phyloP scores from a whole-genome alignment of 2,329 filamentous ascomycete species.

The Fusarium scirpi region DNA sequence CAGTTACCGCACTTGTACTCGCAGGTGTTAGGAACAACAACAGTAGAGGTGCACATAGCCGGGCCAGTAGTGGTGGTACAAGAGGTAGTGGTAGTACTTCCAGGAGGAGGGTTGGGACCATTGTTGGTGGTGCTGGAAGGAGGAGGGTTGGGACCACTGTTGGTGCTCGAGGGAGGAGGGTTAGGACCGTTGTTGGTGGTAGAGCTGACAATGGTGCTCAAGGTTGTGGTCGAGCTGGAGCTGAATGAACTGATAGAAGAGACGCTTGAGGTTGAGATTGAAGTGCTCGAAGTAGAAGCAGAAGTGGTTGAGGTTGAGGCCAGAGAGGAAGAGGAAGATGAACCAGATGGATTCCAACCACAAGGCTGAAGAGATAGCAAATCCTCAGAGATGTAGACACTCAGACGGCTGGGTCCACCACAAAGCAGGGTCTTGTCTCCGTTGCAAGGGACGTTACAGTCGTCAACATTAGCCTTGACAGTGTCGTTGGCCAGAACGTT shows the following conservation, averaged over 20 bases:
- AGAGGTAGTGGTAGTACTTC: slow-evolving; percentile 27
- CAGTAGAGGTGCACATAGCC: slow-evolving; percentile 62
- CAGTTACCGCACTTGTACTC: slow-evolving; percentile 68
- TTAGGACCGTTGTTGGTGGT: slow-evolving; percentile 6
- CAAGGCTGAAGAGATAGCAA: slow-evolving; percentile 65
- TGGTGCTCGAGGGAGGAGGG: neutral
- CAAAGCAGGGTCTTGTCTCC: slow-evolving; percentile 59
- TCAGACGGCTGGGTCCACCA: slow-evolving; percentile 58
- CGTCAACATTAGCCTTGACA: slow-evolving; percentile 48
- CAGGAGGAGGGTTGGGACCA: slow-evolving; percentile 13
- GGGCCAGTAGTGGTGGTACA: slow-evolving; percentile 53
- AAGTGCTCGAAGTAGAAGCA: neutral
- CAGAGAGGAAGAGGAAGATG: slow-evolving; percentile 5
- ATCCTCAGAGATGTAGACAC: slow-evolving; percentile 61
- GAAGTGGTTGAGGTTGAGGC: slow-evolving; percentile 27
- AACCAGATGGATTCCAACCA: slow-evolving; percentile 49
- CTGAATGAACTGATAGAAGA: slow-evolving; percentile 26
- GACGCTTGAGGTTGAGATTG: slow-evolving; percentile 40
- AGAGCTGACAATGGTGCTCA: neutral
- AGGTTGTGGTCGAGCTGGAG: slow-evolving; percentile 16
- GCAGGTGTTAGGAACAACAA: slow-evolving; percentile 60
- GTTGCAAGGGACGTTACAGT: slow-evolving; percentile 65
- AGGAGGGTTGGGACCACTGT: slow-evolving; percentile 6
- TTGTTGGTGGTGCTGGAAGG: slow-evolving; percentile 34
- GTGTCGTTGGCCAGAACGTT: slow-evolving; percentile 65